Base-by-base conservation (phyloP, 331 rosid species). In the Telfairia occidentalis region DNA sequence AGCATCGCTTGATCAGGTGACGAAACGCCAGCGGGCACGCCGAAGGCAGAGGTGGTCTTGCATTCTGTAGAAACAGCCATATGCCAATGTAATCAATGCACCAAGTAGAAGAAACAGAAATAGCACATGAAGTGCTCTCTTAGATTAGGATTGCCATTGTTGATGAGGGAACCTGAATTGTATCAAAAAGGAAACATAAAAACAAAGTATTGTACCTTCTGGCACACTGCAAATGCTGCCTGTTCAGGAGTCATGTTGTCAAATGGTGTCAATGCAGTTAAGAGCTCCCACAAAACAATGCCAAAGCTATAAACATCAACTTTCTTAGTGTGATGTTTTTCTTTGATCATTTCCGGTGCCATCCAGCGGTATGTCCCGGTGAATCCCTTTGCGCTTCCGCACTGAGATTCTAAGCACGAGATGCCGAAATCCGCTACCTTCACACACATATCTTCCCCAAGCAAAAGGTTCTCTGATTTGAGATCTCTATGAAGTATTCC, bases 331-430 rank as follows among this genome's bases (percentile, higher is more conserved):
- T 94, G 98, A 43, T 85, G 96, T 76, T 94, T 94, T 84, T 90
- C 98, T 86, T 88, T 88, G 82, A 94, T 94, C 92, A 94, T 91
- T 81, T 94, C 98, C 0, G 98, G 98, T 2, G 98, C 98, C 98
- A 94, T 94, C 99, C 99, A 95, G 9, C 99, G 92, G 78, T 95
- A 95, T 0, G 99, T 95, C 37, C 99, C 97, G 0, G 97, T 95
- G 74, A 95, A 92, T 54, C 97, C 99, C 85, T 89, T 95, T 0
- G 88, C 86, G 26, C 92, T 90, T n/a, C 93, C 93, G 9, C 86
- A 82, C 79, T 95, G 96, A 66, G 96, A 87, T 84, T 95, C 99
- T 45, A 87, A 79, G 86, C 99, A 95, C 0, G 99, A 95, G 83
- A 95, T 95, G 10, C 99, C 99, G 46, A 95, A 95, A 85, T 95